Conservation (phyloP, 73 alveolate species). For the Paraurostyla sp. region DNA sequence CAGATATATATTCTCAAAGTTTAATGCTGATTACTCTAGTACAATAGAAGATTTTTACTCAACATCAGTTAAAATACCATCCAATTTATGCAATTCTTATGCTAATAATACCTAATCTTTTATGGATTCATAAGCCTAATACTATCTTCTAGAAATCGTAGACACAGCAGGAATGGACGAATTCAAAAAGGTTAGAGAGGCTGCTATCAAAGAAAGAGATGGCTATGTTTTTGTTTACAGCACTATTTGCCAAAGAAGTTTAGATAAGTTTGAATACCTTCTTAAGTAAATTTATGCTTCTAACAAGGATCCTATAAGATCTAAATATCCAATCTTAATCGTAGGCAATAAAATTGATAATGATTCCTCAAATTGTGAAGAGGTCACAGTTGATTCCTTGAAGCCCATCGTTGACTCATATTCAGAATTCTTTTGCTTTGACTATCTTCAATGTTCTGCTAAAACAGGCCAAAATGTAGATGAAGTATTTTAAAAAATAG, state of each 20-base stretch:
- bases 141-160: background rate
- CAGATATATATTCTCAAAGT: conserved; percentile 2
- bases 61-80: background rate
- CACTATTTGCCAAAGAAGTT: background rate
- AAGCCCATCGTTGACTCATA: background rate
- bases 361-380: background rate
- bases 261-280: background rate
- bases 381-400: background rate
- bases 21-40: conserved; percentile 6
- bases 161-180: conserved; percentile 43
- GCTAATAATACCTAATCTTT: no score
- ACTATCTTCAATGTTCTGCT: background rate
- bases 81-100: background rate
- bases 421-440: background rate
- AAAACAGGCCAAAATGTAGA: background rate
- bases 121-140: no score
- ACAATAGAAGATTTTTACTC: conserved; percentile 38
- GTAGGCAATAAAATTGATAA: background rate
- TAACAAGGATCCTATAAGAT: background rate
- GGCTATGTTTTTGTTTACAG: background rate
- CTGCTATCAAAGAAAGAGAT: background rate
- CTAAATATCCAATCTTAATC: background rate
- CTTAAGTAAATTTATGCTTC: background rate
- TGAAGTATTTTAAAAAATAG: background rate
- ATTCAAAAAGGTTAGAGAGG: background rate